A percentile compares a stretch with the other conserved stretches of the same genome.
Conservation (phyloP, 2,329 filamentous ascomycete species). For the Xenoacremonium recifei region DNA sequence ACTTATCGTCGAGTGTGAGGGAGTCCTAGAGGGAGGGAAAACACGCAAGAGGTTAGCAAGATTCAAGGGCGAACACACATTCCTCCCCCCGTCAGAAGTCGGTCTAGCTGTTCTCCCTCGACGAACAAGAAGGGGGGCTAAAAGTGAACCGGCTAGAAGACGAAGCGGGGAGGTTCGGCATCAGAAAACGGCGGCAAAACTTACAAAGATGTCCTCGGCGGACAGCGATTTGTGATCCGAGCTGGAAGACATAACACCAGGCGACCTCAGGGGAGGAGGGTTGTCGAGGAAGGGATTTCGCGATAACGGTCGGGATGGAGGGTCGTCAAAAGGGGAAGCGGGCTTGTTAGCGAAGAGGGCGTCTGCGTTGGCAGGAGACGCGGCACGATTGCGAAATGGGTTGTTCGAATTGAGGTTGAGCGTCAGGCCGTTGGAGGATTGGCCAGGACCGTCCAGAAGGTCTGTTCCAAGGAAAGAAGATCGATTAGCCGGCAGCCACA, state of each 20-base stretch:
- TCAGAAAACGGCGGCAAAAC: conserved; percentile 42
- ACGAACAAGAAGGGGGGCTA: no score
- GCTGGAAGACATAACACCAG: conserved; percentile 49
- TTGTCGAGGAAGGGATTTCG: conserved; percentile 75
- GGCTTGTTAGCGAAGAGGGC: conserved; percentile 36
- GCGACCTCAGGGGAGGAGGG: conserved; percentile 40
- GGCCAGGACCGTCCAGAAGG: conserved; percentile 21
- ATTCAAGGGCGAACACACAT: no score
- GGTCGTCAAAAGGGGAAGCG: conserved; percentile 60
- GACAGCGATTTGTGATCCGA: conserved; percentile 48
- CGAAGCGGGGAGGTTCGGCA: no score
- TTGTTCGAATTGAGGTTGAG: conserved; percentile 79
- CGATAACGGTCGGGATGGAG: conserved; percentile 60
- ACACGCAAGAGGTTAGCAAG: conserved; percentile 10
- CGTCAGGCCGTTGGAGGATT: conserved; percentile 44
- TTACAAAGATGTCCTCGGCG: conserved; percentile 74
- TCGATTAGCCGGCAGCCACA: conserved; percentile 23
- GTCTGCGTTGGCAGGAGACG: conserved; percentile 51
- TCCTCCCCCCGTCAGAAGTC: no score
- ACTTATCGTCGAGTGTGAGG: conserved; percentile 63
- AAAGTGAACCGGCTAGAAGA: no score
- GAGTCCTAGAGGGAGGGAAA: conserved; percentile 55
- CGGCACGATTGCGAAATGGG: conserved; percentile 72
- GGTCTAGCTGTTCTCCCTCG: no score
- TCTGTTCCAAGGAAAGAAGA: conserved; percentile 23